Evolutionary conservation across 176 grass and related monocot species (phyloP), one percentile per base, ranked within the genome.

Genomic region (Metroxylon sagu): DNA sequence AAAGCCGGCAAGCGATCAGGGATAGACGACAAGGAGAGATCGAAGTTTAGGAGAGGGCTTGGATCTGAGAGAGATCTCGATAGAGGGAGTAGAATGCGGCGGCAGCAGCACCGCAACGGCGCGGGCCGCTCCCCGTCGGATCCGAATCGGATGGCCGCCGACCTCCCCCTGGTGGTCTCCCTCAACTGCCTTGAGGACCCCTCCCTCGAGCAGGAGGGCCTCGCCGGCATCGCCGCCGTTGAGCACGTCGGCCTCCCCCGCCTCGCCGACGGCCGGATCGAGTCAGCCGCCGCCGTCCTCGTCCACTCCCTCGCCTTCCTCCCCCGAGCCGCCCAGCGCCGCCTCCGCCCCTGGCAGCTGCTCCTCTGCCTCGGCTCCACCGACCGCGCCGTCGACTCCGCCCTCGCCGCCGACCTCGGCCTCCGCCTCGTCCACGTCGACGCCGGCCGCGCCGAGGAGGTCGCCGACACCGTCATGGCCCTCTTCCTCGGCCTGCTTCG

Each of bases 401-500:
- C 83, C 10, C 57, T 54, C 1, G 92, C 92, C 48, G 71, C 83
- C 4, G 92, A 96, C 74, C 83, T 96, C 48, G 86, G 91, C 17
- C 80, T 96, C 60, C 71, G 86, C 62, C 87, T 88, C 5, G 72
- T 85, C 6, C 92, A 90, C 29, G 86, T 96, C 30, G 92, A 96
- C 65, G 80, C 86, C 30, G 80, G 80, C 77, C 80, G 92, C 19
- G 83, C 87, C 10, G 87, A 88, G 78, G 92, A 96, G 86, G 83
- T 96, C 16, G 87, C 92, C 43, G 92, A 96, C 79, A 96, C 83
- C 48, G 83, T 96, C 68, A 96, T 90, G 92, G 92, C 92, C 48
- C 87, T 96, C 29, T 74, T 96, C 68, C 83, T 90, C 25, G 83
- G 83, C 4, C 82, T 96, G 61, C 76, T 96, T 18, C 84, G 87